phyloP scores from a whole-genome alignment of 1,284 basidiomycete species.

The Ceratobasidium sp. region DNA sequence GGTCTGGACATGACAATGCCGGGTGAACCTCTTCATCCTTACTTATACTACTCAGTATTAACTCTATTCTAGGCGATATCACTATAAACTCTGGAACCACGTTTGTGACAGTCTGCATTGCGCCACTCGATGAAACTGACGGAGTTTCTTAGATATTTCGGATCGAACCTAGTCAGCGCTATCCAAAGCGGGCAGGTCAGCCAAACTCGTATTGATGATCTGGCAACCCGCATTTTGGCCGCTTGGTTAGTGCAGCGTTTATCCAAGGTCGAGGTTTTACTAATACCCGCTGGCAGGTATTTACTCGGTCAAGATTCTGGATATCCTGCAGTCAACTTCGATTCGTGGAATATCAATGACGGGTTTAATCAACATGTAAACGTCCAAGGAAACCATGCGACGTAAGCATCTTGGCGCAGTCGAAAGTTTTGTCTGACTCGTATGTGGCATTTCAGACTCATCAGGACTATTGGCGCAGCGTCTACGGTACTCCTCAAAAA shows the following conservation, averaged over 20 bases:
- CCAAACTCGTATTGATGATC: slow-evolving; percentile 69
- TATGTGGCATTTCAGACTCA: slow-evolving; percentile 60
- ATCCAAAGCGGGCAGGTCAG: slow-evolving; percentile 69
- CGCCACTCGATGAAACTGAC: slow-evolving; percentile 53
- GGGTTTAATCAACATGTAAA: slow-evolving; percentile 66
- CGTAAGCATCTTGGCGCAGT: slow-evolving; percentile 56
- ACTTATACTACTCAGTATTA: background rate
- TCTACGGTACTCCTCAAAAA: slow-evolving; percentile 85
- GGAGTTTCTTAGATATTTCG: slow-evolving; percentile 65
- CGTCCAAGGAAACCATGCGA: slow-evolving; percentile 74
- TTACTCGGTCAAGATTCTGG: slow-evolving; percentile 72
- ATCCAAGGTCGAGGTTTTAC: background rate
- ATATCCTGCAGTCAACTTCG: slow-evolving; percentile 68
- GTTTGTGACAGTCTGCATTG: slow-evolving; percentile 9
- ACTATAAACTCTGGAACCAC: slow-evolving; percentile 35
- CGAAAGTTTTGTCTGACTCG: slow-evolving; percentile 19
- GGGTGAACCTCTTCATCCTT: background rate
- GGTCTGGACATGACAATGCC: slow-evolving; percentile 72
- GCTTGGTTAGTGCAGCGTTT: slow-evolving; percentile 60
- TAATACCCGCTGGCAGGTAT: slow-evolving; percentile 59
- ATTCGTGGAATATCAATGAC: slow-evolving; percentile 61
- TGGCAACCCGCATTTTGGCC: slow-evolving; percentile 74
- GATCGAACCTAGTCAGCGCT: slow-evolving; percentile 65
- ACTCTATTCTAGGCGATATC: slow-evolving; percentile 40
- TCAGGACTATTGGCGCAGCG: slow-evolving; percentile 76